These are phyloP conservation scores for Elymus sibiricus DNA, from an alignment of 176 grass and related monocot species.

Conservation along the genomic window DNA sequence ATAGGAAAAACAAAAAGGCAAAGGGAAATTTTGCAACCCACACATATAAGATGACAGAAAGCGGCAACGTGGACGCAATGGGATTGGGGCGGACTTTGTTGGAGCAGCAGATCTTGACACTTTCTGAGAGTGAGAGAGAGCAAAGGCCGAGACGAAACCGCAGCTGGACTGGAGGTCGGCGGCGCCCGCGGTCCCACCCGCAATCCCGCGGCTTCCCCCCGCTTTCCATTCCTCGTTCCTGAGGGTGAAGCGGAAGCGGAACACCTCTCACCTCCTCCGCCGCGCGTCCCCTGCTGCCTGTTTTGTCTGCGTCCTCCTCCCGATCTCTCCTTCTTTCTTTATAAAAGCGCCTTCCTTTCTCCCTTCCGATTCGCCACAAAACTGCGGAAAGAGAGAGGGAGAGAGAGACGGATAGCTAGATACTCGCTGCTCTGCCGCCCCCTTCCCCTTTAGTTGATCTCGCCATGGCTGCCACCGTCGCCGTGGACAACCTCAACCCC, in stretches of 20 bases:
- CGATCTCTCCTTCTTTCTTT: background rate
- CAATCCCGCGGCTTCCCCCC: background rate
- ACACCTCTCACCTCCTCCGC: background rate
- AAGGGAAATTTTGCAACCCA: background rate
- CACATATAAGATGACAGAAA: background rate
- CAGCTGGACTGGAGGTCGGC: constrained; percentile 9
- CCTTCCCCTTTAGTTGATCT: background rate
- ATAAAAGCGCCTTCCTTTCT: constrained; percentile 22
- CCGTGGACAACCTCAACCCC: constrained; percentile 55
- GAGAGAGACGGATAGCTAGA: background rate
- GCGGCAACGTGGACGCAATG: background rate
- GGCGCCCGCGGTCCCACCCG: background rate
- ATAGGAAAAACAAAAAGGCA: background rate
- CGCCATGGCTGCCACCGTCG: constrained; percentile 38
- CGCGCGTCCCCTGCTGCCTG: background rate
- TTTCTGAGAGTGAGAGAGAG: too few species aligned
- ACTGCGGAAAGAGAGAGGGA: background rate
- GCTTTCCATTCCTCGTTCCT: constrained; percentile 19
- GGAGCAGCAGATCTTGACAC: background rate
- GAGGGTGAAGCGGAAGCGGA: background rate
- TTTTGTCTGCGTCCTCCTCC: background rate
- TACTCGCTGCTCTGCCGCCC: background rate
- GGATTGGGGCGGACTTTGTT: background rate
- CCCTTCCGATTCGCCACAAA: constrained; percentile 42
- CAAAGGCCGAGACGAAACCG: constrained; percentile 4